Evolutionary conservation across 768 basidiomycete species (phyloP).

Genomic region (Lepiota venenata): DNA sequence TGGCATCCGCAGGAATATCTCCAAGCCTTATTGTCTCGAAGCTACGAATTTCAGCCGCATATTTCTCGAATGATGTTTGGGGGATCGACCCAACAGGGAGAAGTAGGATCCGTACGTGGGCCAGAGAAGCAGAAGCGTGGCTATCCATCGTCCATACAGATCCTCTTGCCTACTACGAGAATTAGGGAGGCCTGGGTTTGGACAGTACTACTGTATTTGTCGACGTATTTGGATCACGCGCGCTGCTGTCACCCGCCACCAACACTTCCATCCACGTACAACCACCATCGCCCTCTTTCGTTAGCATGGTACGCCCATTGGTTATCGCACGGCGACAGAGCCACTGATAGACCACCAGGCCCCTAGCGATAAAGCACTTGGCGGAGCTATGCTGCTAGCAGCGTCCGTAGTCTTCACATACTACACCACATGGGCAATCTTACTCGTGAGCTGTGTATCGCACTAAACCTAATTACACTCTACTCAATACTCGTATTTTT

Average conservation of each 20-base stretch:
- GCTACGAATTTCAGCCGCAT: slow-evolving; percentile 67
- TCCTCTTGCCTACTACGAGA: background rate
- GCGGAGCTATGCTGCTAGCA: slow-evolving; percentile 74
- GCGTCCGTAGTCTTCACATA: slow-evolving; percentile 80
- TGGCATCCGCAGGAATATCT: slow-evolving; percentile 78
- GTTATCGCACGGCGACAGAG: background rate
- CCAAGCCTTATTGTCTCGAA: slow-evolving; percentile 74
- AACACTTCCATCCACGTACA: background rate
- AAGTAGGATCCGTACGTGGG: slow-evolving; percentile 81
- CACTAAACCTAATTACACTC: background rate
- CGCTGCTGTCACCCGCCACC: background rate
- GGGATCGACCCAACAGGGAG: slow-evolving; percentile 81
- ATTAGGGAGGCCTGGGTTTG: background rate
- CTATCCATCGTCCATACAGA: slow-evolving; percentile 50
- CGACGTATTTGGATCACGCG: slow-evolving; percentile 3
- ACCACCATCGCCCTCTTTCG: background rate
- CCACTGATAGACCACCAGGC: slow-evolving; percentile 40
- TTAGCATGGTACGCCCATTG: slow-evolving; percentile 5
- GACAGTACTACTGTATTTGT: background rate
- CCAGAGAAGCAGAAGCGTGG: slow-evolving; percentile 76
- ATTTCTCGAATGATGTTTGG: slow-evolving; percentile 65
- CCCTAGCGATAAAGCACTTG: slow-evolving; percentile 76
- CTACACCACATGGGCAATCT: slow-evolving; percentile 89
- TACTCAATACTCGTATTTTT: slow-evolving; percentile 9
- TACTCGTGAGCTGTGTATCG: slow-evolving; percentile 55